Evolutionary conservation across 2,329 filamentous ascomycete species (phyloP).

Genomic region (Colletotrichum liaoningense): DNA sequence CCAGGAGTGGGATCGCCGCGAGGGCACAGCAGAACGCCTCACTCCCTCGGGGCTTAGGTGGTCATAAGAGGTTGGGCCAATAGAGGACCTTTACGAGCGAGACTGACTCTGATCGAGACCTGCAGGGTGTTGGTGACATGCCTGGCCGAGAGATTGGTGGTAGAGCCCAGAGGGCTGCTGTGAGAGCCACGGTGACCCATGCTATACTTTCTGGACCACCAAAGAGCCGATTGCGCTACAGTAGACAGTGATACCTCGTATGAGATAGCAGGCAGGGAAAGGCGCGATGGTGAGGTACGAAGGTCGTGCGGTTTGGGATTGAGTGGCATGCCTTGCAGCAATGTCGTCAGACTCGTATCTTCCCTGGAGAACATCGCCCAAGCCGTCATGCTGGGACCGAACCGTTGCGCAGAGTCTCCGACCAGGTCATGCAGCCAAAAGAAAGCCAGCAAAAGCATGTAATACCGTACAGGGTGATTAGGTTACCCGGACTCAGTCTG

Average conservation of each 20-base stretch:
- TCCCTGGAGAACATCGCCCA: background rate
- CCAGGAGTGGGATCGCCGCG: constrained; percentile 12
- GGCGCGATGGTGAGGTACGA: constrained; percentile 13
- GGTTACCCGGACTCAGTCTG: background rate
- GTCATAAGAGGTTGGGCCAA: constrained; percentile 27
- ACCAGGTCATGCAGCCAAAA: background rate
- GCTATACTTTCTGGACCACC: constrained; percentile 4
- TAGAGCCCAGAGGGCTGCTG: constrained; percentile 11
- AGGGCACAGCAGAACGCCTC: constrained; percentile 30
- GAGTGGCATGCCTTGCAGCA: constrained; percentile 17
- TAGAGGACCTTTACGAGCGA: constrained; percentile 32
- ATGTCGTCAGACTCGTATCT: constrained; percentile 33
- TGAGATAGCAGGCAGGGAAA: constrained; percentile 5
- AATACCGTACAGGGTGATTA: background rate
- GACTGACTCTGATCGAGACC: constrained; percentile 34
- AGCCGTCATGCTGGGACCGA: constrained; percentile 13
- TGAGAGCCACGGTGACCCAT: background rate
- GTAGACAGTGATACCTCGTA: constrained; percentile 24
- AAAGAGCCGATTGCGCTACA: constrained; percentile 4
- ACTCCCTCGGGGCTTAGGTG: constrained; percentile 28
- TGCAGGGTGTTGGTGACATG: constrained; percentile 30
- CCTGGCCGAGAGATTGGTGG: constrained; percentile 32
- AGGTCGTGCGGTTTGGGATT: constrained; percentile 33
- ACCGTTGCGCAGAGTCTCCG: constrained; percentile 6
- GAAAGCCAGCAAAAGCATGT: background rate